Evolutionary conservation across 768 basidiomycete species (phyloP).

Genomic region (Lactarius pseudohatsudake): DNA sequence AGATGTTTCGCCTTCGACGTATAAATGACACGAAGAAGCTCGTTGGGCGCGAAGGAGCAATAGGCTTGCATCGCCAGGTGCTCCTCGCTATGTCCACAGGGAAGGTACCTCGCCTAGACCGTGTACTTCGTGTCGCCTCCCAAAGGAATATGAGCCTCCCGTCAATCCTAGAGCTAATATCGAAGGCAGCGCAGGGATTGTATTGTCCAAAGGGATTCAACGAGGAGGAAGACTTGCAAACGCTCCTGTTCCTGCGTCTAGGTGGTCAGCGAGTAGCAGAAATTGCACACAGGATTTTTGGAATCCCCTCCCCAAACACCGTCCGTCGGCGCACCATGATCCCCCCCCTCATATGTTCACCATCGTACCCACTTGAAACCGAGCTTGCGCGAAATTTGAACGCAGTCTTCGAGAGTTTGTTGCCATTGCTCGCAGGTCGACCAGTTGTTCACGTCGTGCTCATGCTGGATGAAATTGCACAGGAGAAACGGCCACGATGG

Average conservation of each 20-base stretch:
- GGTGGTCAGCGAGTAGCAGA: constrained; percentile 6
- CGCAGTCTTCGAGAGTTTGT: background rate
- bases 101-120: background rate
- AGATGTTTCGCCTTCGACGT: background rate
- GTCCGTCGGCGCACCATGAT: background rate
- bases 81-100: background rate
- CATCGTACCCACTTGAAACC: background rate
- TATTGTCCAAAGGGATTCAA: constrained; percentile 16
- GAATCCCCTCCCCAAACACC: background rate
- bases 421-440: background rate
- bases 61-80: background rate
- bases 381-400: constrained; percentile 2
- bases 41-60: background rate
- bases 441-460: background rate
- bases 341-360: background rate
- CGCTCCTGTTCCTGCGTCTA: background rate
- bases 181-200: background rate
- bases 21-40: constrained; percentile 3
- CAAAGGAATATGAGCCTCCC: background rate
- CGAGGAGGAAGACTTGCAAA: constrained; percentile 5
- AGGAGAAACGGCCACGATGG: constrained; percentile 5
- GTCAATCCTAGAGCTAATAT: background rate
- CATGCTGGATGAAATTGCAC: constrained; percentile 12
- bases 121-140: background rate
- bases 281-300: background rate